A percentile compares a stretch with the other conserved stretches of the same genome.
phyloP scores from a whole-genome alignment of 305 asterid species.

The Fraxinus dipetala region DNA sequence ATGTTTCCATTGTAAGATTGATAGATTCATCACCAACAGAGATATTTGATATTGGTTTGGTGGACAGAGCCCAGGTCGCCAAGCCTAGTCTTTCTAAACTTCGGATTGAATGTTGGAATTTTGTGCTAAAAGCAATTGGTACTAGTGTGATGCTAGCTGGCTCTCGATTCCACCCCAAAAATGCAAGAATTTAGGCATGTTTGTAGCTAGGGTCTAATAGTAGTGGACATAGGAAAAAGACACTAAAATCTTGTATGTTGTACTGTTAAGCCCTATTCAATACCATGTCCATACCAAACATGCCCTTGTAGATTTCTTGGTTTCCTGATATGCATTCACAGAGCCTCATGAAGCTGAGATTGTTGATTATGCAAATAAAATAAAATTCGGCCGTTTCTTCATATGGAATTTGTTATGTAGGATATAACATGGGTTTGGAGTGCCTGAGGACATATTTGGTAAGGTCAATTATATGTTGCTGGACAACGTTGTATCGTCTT shows the following conservation, averaged over 20 bases:
- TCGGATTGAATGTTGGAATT: neutral
- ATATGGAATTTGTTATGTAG: neutral
- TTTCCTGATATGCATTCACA: neutral
- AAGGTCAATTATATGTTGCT: neutral
- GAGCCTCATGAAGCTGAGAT: slow-evolving; percentile 29
- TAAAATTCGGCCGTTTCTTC: neutral
- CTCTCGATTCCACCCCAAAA: neutral
- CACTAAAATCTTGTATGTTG: neutral
- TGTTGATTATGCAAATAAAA: neutral
- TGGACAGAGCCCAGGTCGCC: too few relatives aligned
- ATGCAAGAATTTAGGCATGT: neutral
- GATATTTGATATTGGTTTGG: too few relatives aligned
- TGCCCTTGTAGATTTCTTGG: neutral
- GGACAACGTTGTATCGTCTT: neutral
- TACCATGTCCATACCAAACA: neutral
- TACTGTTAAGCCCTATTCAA: neutral
- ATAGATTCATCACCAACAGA: neutral
- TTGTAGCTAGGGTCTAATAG: neutral
- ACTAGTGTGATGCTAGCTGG: neutral
- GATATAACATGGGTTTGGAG: slow-evolving; percentile 2
- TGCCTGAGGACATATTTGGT: neutral
- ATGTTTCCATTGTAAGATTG: neutral
- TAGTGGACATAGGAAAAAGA: neutral
- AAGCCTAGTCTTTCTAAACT: neutral
- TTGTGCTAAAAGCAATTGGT: neutral